Conservation (phyloP, 768 basidiomycete genomes). For the Dioszegia hungarica region DNA sequence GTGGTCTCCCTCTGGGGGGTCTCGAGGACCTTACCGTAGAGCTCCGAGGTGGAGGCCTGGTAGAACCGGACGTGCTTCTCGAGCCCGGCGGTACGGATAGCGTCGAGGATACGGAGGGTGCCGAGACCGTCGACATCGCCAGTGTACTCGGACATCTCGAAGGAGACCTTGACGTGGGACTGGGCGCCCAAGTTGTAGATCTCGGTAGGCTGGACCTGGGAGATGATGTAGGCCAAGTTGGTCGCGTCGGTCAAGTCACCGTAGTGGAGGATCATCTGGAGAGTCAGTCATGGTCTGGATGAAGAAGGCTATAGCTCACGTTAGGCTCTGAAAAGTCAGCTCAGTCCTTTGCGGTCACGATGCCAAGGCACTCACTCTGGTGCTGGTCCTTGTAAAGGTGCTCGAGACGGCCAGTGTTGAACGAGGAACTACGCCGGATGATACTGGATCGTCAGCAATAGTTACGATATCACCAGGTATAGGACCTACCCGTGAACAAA, state of each 20-base stretch:
- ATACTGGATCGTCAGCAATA: conserved; percentile 53
- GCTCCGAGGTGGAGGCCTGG: conserved; percentile 85
- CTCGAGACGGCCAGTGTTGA: conserved; percentile 93
- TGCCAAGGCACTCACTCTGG: conserved; percentile 60
- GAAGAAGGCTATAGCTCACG: not conserved
- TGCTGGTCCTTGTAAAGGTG: conserved; percentile 91
- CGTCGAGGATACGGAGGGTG: conserved; percentile 90
- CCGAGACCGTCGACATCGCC: conserved; percentile 92
- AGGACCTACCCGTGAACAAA: conserved; percentile 64
- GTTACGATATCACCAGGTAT: not conserved
- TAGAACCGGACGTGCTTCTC: conserved; percentile 92
- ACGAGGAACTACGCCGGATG: conserved; percentile 93
- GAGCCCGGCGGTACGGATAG: conserved; percentile 89
- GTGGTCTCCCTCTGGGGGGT: conserved; percentile 94
- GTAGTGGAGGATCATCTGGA: conserved; percentile 59
- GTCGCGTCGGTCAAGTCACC: conserved; percentile 94
- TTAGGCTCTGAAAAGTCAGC: conserved; percentile 11
- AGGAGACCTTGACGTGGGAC: conserved; percentile 97
- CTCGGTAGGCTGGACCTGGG: conserved; percentile 89
- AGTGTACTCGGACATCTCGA: conserved; percentile 99
- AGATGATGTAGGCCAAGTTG: conserved; percentile 93
- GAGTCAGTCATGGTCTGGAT: conserved; percentile 13
- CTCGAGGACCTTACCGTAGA: conserved; percentile 94
- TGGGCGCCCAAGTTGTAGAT: conserved; percentile 98
- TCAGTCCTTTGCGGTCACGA: not conserved